Conservation (phyloP, 139 green algal genomes). For the Zygnema circumcarinatum region DNA sequence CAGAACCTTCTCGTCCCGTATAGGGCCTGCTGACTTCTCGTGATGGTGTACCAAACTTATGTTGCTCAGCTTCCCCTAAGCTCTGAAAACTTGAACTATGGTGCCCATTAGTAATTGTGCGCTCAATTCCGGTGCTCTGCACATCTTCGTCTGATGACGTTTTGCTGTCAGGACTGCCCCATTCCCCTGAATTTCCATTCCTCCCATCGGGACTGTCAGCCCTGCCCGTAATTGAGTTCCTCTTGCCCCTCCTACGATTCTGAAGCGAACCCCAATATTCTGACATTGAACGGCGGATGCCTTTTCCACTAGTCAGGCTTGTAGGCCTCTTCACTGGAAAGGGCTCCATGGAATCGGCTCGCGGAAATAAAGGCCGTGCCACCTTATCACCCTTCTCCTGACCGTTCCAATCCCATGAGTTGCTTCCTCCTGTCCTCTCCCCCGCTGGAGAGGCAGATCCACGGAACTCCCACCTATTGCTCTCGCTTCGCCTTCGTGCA, state of each 20-base stretch:
- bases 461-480: not conserved
- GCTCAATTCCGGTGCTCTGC: not conserved
- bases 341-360: not conserved
- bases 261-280: not conserved
- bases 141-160: not conserved
- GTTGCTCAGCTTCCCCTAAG: not conserved
- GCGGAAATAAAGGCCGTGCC: not conserved
- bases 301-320: not conserved
- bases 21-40: not conserved
- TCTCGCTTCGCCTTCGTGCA: not conserved
- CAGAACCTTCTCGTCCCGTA: not conserved
- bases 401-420: not conserved
- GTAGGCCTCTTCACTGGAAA: not conserved
- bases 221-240: not conserved
- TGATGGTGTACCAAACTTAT: not conserved
- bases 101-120: not conserved
- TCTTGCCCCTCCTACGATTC: not conserved
- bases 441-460: not conserved
- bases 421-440: not conserved
- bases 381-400: not conserved
- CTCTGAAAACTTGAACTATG: not conserved
- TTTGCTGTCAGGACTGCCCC: constrained; percentile 25
- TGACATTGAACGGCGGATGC: not conserved
- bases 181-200: not conserved
- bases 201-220: constrained; percentile 1